These are phyloP conservation scores for Dillenia suffruticosa DNA, from an alignment of 164 flowering plant genomes.

Conservation along the genomic window DNA sequence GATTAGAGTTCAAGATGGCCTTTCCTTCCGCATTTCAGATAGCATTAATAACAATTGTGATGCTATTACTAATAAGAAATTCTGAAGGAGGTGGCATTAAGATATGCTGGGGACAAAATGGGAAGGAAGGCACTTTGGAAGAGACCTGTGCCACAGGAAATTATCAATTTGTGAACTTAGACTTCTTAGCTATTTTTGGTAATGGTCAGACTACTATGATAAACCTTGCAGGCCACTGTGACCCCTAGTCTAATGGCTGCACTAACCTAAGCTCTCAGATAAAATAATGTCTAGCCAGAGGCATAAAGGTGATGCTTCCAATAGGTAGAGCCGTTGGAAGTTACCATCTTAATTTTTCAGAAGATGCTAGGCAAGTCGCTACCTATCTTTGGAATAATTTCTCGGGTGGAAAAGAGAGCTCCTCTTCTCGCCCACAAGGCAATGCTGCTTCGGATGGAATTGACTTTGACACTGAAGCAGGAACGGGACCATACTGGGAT, in stretches of 20 bases:
- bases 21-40: no score
- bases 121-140: conserved; percentile 5
- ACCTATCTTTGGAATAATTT: conserved; percentile 5
- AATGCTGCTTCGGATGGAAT: conserved; percentile 11
- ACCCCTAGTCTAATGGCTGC: no score
- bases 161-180: conserved; percentile 10
- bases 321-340: neutral
- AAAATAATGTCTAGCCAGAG: conserved; percentile 5
- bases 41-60: no score
- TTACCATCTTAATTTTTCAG: neutral
- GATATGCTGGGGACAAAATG: neutral
- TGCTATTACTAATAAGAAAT: no score
- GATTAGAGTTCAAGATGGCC: no score
- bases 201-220: no score
- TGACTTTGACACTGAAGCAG: conserved; percentile 14
- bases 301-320: conserved; percentile 8
- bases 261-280: conserved; percentile 7
- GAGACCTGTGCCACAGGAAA: conserved; percentile 10
- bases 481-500: no score
- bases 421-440: conserved; percentile 1
- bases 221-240: no score
- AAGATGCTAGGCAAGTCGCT: neutral
- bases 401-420: neutral
- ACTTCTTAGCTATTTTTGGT: no score
- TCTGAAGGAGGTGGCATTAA: neutral